Conservation (phyloP, 352 stramenopile genomes). For the Phytophthora lateralis region DNA sequence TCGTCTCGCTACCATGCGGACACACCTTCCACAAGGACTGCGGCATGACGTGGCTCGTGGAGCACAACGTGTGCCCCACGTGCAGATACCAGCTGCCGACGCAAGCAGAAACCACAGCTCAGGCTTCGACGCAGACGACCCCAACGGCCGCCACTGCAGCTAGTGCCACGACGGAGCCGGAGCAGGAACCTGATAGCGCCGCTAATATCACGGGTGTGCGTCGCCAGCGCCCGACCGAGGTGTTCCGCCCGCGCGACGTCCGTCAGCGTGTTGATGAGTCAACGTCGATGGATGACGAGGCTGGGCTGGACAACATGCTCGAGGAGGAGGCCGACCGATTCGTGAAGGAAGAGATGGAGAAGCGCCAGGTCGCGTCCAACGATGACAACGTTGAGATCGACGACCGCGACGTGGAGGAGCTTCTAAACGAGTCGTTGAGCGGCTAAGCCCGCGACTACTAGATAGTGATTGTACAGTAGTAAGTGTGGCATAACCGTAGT, state of each 20-base stretch:
- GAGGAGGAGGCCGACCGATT: conserved; percentile 67
- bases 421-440: conserved; percentile 47
- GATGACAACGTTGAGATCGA: conserved; percentile 54
- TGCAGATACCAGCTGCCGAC: conserved; percentile 72
- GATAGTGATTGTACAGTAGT: conserved; percentile 36
- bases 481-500: conserved; percentile 20
- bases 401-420: conserved; percentile 67
- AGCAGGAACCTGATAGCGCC: conserved; percentile 30
- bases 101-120: conserved; percentile 19
- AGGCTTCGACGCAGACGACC: conserved; percentile 5
- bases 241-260: conserved; percentile 43
- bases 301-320: conserved; percentile 60
- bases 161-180: conserved; percentile 3
- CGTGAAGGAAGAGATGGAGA: conserved; percentile 59
- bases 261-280: conserved; percentile 57
- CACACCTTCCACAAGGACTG: conserved; percentile 85
- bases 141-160: conserved; percentile 9
- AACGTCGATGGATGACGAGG: conserved; percentile 25
- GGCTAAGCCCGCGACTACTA: conserved; percentile 4
- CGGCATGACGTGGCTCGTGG: conserved; percentile 71
- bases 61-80: conserved; percentile 83
- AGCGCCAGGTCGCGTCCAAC: conserved; percentile 15
- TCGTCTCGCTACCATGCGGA: conserved; percentile 73
- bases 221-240: conserved; percentile 38
- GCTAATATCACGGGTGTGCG: conserved; percentile 43